phyloP scores from a whole-genome alignment of 257 asterid species.

The Ballota nigra region DNA sequence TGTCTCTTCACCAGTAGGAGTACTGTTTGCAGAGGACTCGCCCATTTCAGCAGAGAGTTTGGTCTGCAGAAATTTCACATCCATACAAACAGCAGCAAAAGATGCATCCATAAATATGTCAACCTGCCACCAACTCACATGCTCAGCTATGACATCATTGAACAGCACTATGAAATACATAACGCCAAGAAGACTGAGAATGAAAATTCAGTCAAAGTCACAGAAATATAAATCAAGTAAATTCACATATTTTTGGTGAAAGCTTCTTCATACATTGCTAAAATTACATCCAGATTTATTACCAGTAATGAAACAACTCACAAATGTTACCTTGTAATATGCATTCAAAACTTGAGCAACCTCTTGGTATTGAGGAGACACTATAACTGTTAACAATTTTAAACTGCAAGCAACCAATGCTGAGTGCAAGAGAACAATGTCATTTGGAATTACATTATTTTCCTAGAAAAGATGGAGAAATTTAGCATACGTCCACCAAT shows the following conservation, averaged over 20 bases:
- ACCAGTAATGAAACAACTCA: conserved; percentile 9
- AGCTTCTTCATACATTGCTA: not conserved
- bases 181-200: not conserved
- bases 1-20: conserved; percentile 60
- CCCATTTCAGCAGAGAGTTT: conserved; percentile 58
- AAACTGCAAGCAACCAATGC: conserved; percentile 90
- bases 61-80: conserved; percentile 68
- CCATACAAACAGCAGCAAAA: conserved; percentile 72
- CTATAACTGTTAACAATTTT: conserved; percentile 63
- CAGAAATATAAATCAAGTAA: not conserved
- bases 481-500: conserved; percentile 18
- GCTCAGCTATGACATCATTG: conserved; percentile 19
- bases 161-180: conserved; percentile 5
- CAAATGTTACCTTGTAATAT: conserved; percentile 60
- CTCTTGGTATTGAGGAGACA: conserved; percentile 84
- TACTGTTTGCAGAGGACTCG: conserved; percentile 40
- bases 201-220: conserved; percentile 10
- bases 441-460: conserved; percentile 48
- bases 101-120: conserved; percentile 83
- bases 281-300: not conserved
- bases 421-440: conserved; percentile 83
- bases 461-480: conserved; percentile 39
- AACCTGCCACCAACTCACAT: conserved; percentile 62
- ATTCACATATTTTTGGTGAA: not conserved
- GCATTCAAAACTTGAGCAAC: conserved; percentile 88